Evolutionary conservation across 73 alveolate species (phyloP).

Genomic region (Effrenium voratum): DNA sequence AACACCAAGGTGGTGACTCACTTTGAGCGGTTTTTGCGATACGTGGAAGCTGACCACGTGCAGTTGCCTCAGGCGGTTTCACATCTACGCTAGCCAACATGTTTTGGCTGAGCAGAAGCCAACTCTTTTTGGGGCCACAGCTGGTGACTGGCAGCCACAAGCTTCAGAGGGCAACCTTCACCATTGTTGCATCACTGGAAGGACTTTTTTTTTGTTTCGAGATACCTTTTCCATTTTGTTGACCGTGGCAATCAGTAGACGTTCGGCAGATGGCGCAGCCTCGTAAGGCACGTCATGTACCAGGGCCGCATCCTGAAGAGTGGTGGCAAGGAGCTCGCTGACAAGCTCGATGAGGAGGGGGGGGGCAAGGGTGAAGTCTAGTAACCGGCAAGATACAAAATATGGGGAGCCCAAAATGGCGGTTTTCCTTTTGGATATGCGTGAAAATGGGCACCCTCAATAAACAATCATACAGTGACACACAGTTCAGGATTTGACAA

Average conservation of each 20-base stretch:
- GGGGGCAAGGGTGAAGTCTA: not conserved
- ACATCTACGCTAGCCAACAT: too few species aligned
- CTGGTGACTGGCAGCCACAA: too few species aligned
- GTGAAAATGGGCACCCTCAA: too few species aligned
- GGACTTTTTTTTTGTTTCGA: not conserved
- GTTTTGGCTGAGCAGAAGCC: too few species aligned
- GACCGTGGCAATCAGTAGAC: too few species aligned
- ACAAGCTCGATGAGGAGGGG: constrained; percentile 64
- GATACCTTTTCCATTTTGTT: not conserved
- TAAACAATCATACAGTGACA: too few species aligned
- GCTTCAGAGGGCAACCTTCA: not conserved
- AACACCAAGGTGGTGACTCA: constrained; percentile 90
- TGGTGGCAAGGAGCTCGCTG: constrained; percentile 91
- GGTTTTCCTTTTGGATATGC: too few species aligned
- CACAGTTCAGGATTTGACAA: too few species aligned
- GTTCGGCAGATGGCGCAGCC: not conserved
- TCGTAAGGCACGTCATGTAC: constrained; percentile 87
- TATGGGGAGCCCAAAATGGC: too few species aligned
- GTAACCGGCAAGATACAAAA: too few species aligned
- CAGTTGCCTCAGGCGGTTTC: not conserved
- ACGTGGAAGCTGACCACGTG: constrained; percentile 91
- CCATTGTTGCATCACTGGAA: not conserved
- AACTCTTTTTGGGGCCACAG: too few species aligned
- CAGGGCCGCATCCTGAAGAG: constrained; percentile 92
- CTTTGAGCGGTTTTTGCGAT: constrained; percentile 84